phyloP scores from a whole-genome alignment of 352 stramenopile genomes.

The Chrysophaeum taylorii region DNA sequence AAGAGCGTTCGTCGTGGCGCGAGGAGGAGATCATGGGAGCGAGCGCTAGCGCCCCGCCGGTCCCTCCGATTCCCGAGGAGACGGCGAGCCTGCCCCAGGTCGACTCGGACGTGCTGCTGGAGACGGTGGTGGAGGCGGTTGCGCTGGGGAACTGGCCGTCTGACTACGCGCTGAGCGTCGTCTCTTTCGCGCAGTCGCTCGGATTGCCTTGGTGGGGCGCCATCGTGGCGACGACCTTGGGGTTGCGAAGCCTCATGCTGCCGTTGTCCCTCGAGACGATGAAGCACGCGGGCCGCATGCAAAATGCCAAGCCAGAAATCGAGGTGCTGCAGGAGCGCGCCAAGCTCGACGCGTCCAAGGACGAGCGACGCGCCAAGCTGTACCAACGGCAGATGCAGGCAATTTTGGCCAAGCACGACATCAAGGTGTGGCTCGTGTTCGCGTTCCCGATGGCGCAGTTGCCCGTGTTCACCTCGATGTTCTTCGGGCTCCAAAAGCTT shows the following conservation, averaged over 20 bases:
- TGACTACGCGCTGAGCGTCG: not conserved
- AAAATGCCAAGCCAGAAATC: constrained; percentile 4
- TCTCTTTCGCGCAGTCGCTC: not conserved
- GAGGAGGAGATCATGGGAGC: too few relatives aligned
- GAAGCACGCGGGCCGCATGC: not conserved
- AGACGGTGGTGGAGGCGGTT: not conserved
- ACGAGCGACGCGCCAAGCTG: not conserved
- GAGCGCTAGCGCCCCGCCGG: too few relatives aligned
- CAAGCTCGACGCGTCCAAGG: not conserved
- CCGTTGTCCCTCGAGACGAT: not conserved
- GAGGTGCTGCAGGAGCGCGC: constrained; percentile 9
- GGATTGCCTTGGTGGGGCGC: not conserved
- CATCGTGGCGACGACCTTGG: not conserved
- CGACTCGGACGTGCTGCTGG: too few relatives aligned
- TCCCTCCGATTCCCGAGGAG: too few relatives aligned
- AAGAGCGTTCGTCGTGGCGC: too few relatives aligned
- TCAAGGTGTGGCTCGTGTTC: not conserved
- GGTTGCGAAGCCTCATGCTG: not conserved
- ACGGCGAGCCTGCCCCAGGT: too few relatives aligned
- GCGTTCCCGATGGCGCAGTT: constrained; percentile 1
- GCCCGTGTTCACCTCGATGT: constrained; percentile 2
- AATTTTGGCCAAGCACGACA: not conserved
- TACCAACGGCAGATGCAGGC: constrained; percentile 4
- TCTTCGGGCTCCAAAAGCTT: not conserved
- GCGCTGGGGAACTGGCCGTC: not conserved